phyloP scores from a whole-genome alignment of 2,329 filamentous ascomycete genomes.

The Neofusicoccum umdonicola region DNA sequence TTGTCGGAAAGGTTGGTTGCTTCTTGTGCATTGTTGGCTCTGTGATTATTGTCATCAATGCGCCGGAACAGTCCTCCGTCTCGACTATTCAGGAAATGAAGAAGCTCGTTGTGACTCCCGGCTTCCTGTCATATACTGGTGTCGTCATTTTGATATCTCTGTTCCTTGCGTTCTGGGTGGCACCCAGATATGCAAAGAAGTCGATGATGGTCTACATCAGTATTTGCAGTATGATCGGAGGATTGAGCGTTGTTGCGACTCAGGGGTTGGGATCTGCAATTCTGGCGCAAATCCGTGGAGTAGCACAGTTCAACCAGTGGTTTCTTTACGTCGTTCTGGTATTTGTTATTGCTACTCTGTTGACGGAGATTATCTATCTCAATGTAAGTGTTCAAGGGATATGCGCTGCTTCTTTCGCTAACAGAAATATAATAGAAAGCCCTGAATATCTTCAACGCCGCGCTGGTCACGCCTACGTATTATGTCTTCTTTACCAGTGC shows the following conservation, averaged over 20 bases:
- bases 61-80: conserved; percentile 80
- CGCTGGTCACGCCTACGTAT: conserved; percentile 95
- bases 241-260: conserved; percentile 89
- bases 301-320: conserved; percentile 93
- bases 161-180: conserved; percentile 75
- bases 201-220: conserved; percentile 97
- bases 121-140: conserved; percentile 81
- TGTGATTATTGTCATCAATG: conserved; percentile 91
- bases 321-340: conserved; percentile 89
- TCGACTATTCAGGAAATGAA: conserved; percentile 91
- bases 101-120: conserved; percentile 77
- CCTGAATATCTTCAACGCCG: conserved; percentile 93
- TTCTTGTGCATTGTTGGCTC: conserved; percentile 93
- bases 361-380: conserved; percentile 92
- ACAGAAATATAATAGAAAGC: conserved; percentile 73
- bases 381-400: conserved; percentile 65
- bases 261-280: conserved; percentile 91
- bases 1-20: conserved; percentile 94
- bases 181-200: conserved; percentile 87
- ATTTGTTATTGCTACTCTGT: conserved; percentile 82
- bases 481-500: conserved; percentile 98
- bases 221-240: conserved; percentile 93
- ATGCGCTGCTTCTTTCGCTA: conserved; percentile 25
- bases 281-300: conserved; percentile 77
- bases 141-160: conserved; percentile 72